Evolutionary conservation across 148 eudicot genomes (phyloP).

Genomic region (Pharnaceum exiguum): DNA sequence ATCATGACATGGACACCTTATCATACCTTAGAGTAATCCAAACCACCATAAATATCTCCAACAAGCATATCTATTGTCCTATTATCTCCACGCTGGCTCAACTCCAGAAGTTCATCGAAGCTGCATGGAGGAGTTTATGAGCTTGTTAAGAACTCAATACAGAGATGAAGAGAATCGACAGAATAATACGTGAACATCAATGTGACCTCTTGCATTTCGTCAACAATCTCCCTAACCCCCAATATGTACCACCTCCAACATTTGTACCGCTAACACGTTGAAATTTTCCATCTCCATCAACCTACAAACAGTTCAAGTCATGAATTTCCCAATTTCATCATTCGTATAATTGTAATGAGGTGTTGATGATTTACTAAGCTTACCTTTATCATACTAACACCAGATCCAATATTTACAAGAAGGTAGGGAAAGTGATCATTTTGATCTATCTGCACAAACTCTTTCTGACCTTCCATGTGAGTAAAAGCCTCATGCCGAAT

Average conservation of each 20-base stretch:
- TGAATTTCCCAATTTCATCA: slow-evolving; percentile 2
- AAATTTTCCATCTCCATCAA: slow-evolving; percentile 89
- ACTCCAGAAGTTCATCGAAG: slow-evolving; percentile 86
- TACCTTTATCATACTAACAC: slow-evolving; percentile 99
- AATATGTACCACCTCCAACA: slow-evolving; percentile 98
- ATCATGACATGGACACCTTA: neutral
- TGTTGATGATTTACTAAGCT: neutral
- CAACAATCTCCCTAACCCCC: slow-evolving; percentile 89
- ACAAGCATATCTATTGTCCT: slow-evolving; percentile 92
- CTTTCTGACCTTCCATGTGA: slow-evolving; percentile 89
- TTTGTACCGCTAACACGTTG: slow-evolving; percentile 97
- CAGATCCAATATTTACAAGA: slow-evolving; percentile 95
- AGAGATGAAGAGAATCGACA: slow-evolving; percentile 8
- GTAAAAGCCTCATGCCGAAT: slow-evolving; percentile 98
- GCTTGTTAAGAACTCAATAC: slow-evolving; percentile 6
- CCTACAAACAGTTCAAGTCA: slow-evolving; percentile 39
- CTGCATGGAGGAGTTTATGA: slow-evolving; percentile 26
- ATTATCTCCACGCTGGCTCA: slow-evolving; percentile 95
- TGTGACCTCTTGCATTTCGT: slow-evolving; percentile 90
- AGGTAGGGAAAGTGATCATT: slow-evolving; percentile 91
- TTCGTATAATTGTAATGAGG: neutral
- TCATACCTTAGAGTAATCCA: slow-evolving; percentile 84
- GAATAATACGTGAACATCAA: neutral
- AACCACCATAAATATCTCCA: slow-evolving; percentile 94
- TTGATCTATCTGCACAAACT: slow-evolving; percentile 92